Percentiles rank a stretch among this genome's conserved stretches.
Evolutionary conservation across 345 rosid species (phyloP).

Genomic region (Limnanthes douglasii): DNA sequence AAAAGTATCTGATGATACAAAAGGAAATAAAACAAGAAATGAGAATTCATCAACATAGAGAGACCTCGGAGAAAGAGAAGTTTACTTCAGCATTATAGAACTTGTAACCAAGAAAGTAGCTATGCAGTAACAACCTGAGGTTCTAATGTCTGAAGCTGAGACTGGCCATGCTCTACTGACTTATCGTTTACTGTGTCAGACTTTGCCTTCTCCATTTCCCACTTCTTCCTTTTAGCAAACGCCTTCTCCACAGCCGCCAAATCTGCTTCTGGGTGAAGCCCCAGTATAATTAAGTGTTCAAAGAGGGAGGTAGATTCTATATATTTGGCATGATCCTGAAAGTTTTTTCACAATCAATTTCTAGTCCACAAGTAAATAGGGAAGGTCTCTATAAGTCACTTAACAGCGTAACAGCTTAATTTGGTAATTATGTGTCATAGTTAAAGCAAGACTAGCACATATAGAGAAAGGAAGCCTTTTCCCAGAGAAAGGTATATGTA

Average conservation of each 20-base stretch:
- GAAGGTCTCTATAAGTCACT: too few species aligned
- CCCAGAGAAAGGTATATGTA: too few species aligned
- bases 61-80: slow-evolving; percentile 1
- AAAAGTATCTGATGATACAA: slow-evolving; percentile 51
- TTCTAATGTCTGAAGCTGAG: slow-evolving; percentile 56
- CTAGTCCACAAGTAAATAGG: too few species aligned
- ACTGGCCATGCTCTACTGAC: slow-evolving; percentile 34
- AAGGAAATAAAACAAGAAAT: slow-evolving; percentile 8
- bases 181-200: slow-evolving; percentile 39
- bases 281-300: slow-evolving; percentile 79
- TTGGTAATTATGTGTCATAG: too few species aligned
- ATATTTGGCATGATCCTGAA: slow-evolving; percentile 48
- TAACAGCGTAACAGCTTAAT: too few species aligned
- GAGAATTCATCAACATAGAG: slow-evolving; percentile 5
- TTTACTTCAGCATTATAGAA: too few species aligned
- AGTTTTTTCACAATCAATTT: slow-evolving; percentile 12
- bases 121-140: slow-evolving; percentile 99
- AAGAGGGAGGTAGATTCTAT: slow-evolving; percentile 69
- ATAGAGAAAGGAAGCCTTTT: too few species aligned
- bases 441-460: too few species aligned
- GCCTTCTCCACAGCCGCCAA: slow-evolving; percentile 73
- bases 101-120: background rate
- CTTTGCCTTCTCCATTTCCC: slow-evolving; percentile 57
- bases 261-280: slow-evolving; percentile 76
- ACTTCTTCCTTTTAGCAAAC: slow-evolving; percentile 64